Percentiles rank a stretch among this genome's conserved stretches.
These are phyloP conservation scores for Paspalum vaginatum DNA, from an alignment of 176 grass and related monocot species.

Conservation along the genomic window DNA sequence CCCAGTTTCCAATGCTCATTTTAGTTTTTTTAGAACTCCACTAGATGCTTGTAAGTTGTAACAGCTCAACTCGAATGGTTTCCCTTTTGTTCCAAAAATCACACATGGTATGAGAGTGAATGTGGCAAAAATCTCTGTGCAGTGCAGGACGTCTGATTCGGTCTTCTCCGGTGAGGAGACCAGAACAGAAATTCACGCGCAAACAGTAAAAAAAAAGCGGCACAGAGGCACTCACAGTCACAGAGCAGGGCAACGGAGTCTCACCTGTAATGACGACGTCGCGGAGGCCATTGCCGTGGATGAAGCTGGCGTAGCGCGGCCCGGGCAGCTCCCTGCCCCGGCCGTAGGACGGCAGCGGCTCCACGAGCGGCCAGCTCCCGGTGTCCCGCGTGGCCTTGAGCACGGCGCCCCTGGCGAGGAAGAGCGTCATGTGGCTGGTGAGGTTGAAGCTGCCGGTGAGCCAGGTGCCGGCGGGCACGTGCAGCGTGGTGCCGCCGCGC, in stretches of 20 bases:
- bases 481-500: slow-evolving; percentile 61
- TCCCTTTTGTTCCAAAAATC: too few relatives aligned
- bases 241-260: not conserved
- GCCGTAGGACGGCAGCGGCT: slow-evolving; percentile 86
- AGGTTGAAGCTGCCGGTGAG: slow-evolving; percentile 91
- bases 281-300: slow-evolving; percentile 72
- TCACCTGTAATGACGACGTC: slow-evolving; percentile 83
- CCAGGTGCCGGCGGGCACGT: slow-evolving; percentile 69
- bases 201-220: not conserved
- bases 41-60: not conserved
- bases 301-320: slow-evolving; percentile 67
- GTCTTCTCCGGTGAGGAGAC: slow-evolving; percentile 6
- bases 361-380: slow-evolving; percentile 72
- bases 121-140: not conserved
- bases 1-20: not conserved
- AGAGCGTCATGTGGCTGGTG: slow-evolving; percentile 92
- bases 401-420: slow-evolving; percentile 72
- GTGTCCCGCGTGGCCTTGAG: slow-evolving; percentile 76
- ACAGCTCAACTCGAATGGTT: not conserved
- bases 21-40: not conserved
- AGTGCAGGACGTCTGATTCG: not conserved
- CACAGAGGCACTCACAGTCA: not conserved
- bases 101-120: too few relatives aligned
- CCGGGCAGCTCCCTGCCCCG: slow-evolving; percentile 79
- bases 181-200: not conserved